Percentiles rank a stretch among this genome's conserved stretches.
phyloP scores from a whole-genome alignment of 129 eudicot species.

The Lonicera japonica region DNA sequence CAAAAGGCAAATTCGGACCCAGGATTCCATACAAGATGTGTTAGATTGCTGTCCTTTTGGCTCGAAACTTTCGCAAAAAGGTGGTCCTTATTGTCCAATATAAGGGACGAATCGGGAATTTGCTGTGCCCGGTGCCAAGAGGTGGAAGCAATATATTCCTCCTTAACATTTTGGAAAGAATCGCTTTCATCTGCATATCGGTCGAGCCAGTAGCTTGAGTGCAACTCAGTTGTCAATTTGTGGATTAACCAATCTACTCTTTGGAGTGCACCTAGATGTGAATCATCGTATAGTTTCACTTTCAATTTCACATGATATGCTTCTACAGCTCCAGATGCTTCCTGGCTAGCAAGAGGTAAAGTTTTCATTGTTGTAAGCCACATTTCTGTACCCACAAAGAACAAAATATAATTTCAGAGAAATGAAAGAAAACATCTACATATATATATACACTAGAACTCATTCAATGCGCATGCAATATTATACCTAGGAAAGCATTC shows the following conservation, averaged over 20 bases:
- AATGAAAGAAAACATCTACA: not conserved
- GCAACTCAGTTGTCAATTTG: slow-evolving; percentile 81
- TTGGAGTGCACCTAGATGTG: slow-evolving; percentile 81
- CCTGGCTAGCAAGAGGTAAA: slow-evolving; percentile 92
- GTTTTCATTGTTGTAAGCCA: slow-evolving; percentile 77
- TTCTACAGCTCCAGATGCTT: slow-evolving; percentile 91
- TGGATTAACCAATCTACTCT: slow-evolving; percentile 97
- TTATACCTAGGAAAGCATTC: too few species aligned
- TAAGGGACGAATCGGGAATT: slow-evolving; percentile 62
- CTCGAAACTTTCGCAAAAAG: slow-evolving; percentile 66
- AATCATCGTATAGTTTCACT: slow-evolving; percentile 68
- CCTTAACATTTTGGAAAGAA: slow-evolving; percentile 74
- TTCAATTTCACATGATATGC: slow-evolving; percentile 94
- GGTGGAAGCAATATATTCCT: slow-evolving; percentile 78
- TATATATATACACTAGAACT: not conserved
- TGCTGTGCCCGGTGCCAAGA: slow-evolving; percentile 90
- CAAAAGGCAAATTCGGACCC: slow-evolving; percentile 95
- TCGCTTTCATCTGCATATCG: slow-evolving; percentile 93
- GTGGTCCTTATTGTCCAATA: slow-evolving; percentile 36
- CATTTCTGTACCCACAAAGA: slow-evolving; percentile 53
- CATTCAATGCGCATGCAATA: too few species aligned
- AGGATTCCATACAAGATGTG: slow-evolving; percentile 75
- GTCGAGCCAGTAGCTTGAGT: slow-evolving; percentile 93
- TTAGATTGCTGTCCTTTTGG: slow-evolving; percentile 35
- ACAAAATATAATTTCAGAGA: slow-evolving; percentile 2